Evolutionary conservation across 2,329 filamentous ascomycete species (phyloP).

Genomic region (Hypoxylon sp.): DNA sequence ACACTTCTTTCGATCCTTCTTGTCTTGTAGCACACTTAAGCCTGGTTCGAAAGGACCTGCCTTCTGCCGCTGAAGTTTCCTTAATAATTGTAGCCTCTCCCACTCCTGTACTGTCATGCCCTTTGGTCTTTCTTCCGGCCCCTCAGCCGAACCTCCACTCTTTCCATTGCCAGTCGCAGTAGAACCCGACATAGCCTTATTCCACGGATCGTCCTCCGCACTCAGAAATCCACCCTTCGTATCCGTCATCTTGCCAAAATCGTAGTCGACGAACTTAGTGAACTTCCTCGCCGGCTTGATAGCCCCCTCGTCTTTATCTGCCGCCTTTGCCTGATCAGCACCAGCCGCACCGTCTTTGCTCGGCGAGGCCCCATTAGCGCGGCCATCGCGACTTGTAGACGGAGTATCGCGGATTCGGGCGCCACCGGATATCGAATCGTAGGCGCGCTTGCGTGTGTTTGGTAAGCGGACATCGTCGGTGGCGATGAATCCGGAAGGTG

Average conservation of each 20-base stretch:
- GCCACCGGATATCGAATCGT: conserved; percentile 71
- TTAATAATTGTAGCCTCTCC: conserved; percentile 84
- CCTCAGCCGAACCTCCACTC: conserved; percentile 53
- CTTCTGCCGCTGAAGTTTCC: conserved; percentile 78
- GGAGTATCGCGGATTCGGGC: conserved; percentile 56
- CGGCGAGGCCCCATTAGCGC: conserved; percentile 56
- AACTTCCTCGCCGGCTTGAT: conserved; percentile 89
- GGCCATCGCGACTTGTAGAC: conserved; percentile 77
- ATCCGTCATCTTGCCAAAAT: conserved; percentile 97
- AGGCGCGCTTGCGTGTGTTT: conserved; percentile 76
- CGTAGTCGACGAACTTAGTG: conserved; percentile 95
- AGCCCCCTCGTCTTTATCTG: conserved; percentile 56
- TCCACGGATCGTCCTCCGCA: conserved; percentile 91
- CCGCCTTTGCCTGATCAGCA: conserved; percentile 49
- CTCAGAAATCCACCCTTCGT: conserved; percentile 96
- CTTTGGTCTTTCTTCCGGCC: conserved; percentile 76
- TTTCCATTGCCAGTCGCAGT: conserved; percentile 49
- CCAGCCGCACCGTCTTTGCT: conserved; percentile 49
- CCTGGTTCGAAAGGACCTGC: conserved; percentile 90
- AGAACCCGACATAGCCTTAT: conserved; percentile 76
- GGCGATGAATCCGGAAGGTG: conserved; percentile 78
- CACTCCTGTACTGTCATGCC: conserved; percentile 93
- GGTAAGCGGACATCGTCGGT: conserved; percentile 73
- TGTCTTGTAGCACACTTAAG: conserved; percentile 78
- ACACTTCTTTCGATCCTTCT: conserved; percentile 78